Evolutionary conservation across 75 land plant species (phyloP).

Genomic region (Isoetes taiwanensis): DNA sequence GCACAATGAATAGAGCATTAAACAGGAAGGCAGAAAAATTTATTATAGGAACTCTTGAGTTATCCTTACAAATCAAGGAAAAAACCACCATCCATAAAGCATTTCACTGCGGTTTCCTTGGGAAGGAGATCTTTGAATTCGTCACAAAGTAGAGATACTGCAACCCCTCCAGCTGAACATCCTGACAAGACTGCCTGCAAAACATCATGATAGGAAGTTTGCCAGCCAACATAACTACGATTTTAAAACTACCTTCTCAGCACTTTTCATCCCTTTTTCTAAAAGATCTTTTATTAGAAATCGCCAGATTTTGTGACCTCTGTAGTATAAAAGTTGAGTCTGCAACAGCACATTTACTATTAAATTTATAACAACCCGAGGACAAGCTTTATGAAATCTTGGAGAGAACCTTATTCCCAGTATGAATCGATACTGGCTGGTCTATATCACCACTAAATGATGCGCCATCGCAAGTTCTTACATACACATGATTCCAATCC

Average conservation of each 20-base stretch:
- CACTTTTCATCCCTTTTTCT: conserved; percentile 58
- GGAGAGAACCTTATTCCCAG: too few species aligned
- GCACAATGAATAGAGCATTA: too few species aligned
- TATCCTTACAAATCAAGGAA: conserved; percentile 77
- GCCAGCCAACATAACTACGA: too few species aligned
- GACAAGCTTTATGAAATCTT: too few species aligned
- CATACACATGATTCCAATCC: too few species aligned
- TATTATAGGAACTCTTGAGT: too few species aligned
- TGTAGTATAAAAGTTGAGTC: conserved; percentile 49
- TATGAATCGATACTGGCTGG: too few species aligned
- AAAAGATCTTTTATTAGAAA: conserved; percentile 74
- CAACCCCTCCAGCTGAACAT: conserved; percentile 94
- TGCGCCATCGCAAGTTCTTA: too few species aligned
- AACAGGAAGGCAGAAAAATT: too few species aligned
- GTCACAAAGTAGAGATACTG: conserved; percentile 69
- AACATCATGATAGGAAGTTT: too few species aligned
- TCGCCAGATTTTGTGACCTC: conserved; percentile 80
- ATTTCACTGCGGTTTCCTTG: conserved; percentile 41
- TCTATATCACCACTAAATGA: not conserved
- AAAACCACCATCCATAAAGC: conserved; percentile 82
- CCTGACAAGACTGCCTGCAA: conserved; percentile 80
- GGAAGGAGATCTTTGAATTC: conserved; percentile 38
- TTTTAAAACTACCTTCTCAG: conserved; percentile 48
- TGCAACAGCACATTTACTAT: conserved; percentile 9
- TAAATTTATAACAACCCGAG: not conserved